Evolutionary conservation across 1,139 yeast species (phyloP), one percentile per base, ranked within the genome.

Genomic region (Protomyces pachydermus): DNA sequence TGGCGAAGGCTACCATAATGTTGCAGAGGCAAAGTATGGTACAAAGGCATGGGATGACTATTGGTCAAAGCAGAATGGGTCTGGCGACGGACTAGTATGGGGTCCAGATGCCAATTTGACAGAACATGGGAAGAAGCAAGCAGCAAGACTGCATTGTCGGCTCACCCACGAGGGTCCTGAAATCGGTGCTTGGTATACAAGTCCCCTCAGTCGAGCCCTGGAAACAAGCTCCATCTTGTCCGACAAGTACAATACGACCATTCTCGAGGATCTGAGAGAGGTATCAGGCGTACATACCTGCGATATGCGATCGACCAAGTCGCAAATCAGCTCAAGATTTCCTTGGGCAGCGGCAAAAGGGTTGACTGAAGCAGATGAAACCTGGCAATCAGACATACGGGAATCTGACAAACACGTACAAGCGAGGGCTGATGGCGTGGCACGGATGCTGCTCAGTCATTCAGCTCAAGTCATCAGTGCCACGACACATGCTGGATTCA

Each of bases 1-100:
- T 71, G 95, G 95, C 6, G 88, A 87, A 74, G 95, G 95, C 0
- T 83, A 78, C 74, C 93, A 87, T 71, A 88, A 88, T 69, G 76
- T 80, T 25, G 88, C 86, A 1, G 81, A 82, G 56, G 76, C 76
- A 34, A 80, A 81, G 67, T 85, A 84, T 71, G 87, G 90, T 14
- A 73, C 61, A 2, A 16, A 18, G 12, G 60, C 39, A 16, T 65
- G 65, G 67, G 52, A 65, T 42, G 55, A 72, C 0, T 80, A 84
- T 67, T 86, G 87, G 86, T 78, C 87, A 25, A 78, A 77, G 66
- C 68, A 81, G 54, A 80, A 80, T 4, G 82, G 84, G 1, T 42
- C 48, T 5, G 85, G 83, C 70, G 88, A 84, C 3, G 81, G 79
- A 54, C 72, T 82, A 18, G 75, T 73, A 1, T 85, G 87, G 87